Percentiles rank a stretch among this genome's conserved stretches.
These are phyloP conservation scores for Tylopilus plumbeoviolaceoides DNA, from an alignment of 768 basidiomycete species.

Conservation along the genomic window DNA sequence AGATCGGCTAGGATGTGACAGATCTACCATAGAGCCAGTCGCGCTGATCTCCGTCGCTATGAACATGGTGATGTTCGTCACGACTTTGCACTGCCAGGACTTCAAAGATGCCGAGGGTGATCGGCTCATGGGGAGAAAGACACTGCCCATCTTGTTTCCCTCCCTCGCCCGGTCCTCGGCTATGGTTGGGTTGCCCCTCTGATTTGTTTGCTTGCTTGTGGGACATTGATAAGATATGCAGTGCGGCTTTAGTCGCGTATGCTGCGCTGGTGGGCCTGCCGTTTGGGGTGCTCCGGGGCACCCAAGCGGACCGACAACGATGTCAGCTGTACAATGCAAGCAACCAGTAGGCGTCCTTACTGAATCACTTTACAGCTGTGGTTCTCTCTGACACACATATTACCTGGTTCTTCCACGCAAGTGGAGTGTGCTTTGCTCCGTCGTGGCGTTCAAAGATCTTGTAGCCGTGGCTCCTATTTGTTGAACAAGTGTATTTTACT, in stretches of 20 bases:
- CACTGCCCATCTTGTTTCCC: slow-evolving; percentile 44
- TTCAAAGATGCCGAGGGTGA: slow-evolving; percentile 45
- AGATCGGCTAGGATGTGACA: slow-evolving; percentile 20
- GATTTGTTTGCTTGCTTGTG: slow-evolving; percentile 30
- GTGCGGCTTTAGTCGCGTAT: slow-evolving; percentile 24
- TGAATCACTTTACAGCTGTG: slow-evolving; percentile 19
- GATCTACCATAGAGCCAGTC: slow-evolving; percentile 21
- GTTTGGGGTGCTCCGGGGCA: slow-evolving; percentile 20
- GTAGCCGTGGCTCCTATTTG: slow-evolving; percentile 3
- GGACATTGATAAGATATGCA: slow-evolving; percentile 25
- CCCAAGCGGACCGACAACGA: slow-evolving; percentile 25
- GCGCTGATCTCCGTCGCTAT: slow-evolving; percentile 27
- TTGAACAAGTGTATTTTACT: slow-evolving; percentile 2
- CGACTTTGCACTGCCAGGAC: slow-evolving; percentile 34
- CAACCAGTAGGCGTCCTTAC: not conserved
- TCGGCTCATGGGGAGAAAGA: slow-evolving; percentile 33
- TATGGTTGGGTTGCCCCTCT: slow-evolving; percentile 26
- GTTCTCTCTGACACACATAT: slow-evolving; percentile 30
- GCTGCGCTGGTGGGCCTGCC: slow-evolving; percentile 23
- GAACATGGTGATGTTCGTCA: slow-evolving; percentile 33
- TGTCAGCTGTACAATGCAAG: slow-evolving; percentile 32
- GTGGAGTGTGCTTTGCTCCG: slow-evolving; percentile 7
- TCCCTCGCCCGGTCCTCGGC: slow-evolving; percentile 23
- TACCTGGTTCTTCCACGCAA: slow-evolving; percentile 25
- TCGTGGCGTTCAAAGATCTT: slow-evolving; percentile 1